Percentiles rank a stretch among this genome's conserved stretches.
Conservation (phyloP, 164 flowering plant species). For the Vitis rotundifolia region DNA sequence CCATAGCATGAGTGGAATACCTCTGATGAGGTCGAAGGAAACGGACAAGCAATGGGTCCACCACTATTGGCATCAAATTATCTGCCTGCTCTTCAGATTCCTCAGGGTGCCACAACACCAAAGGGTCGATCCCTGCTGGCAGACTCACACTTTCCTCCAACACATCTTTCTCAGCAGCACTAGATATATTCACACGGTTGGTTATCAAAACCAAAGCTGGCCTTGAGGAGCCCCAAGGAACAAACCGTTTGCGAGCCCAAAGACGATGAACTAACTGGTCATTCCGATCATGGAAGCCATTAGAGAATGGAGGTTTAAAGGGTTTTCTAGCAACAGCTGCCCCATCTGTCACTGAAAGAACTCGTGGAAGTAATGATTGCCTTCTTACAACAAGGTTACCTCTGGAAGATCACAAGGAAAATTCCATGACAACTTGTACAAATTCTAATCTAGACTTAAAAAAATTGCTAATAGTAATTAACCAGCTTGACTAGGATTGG, state of each 20-base stretch:
- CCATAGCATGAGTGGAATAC: conserved; percentile 29
- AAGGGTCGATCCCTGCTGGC: conserved; percentile 86
- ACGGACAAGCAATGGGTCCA: conserved; percentile 82
- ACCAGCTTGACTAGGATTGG: too few species aligned
- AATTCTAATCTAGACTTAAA: too few species aligned
- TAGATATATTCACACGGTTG: conserved; percentile 32
- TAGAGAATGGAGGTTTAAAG: conserved; percentile 77
- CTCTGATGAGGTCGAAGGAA: conserved; percentile 99
- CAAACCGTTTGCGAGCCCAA: conserved; percentile 82
- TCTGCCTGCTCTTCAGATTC: conserved; percentile 40
- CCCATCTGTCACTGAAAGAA: conserved; percentile 77
- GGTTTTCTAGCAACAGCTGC: conserved; percentile 90
- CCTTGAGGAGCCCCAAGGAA: conserved; percentile 90
- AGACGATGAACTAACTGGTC: conserved; percentile 74
- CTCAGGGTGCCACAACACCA: conserved; percentile 87
- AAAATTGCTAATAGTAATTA: too few species aligned
- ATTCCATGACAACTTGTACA: too few species aligned
- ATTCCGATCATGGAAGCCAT: conserved; percentile 53
- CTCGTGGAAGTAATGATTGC: conserved; percentile 81
- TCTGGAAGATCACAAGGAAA: conserved; percentile 33
- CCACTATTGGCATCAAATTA: conserved; percentile 42
- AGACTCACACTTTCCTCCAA: conserved; percentile 53
- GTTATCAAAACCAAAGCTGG: conserved; percentile 53
- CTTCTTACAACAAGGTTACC: conserved; percentile 85
- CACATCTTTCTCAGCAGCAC: conserved; percentile 32